A percentile compares a stretch with the other conserved stretches of the same genome.
Conservation (phyloP, 192 early-diverging fungal genomes). For the Pilobolus umbonatus region DNA sequence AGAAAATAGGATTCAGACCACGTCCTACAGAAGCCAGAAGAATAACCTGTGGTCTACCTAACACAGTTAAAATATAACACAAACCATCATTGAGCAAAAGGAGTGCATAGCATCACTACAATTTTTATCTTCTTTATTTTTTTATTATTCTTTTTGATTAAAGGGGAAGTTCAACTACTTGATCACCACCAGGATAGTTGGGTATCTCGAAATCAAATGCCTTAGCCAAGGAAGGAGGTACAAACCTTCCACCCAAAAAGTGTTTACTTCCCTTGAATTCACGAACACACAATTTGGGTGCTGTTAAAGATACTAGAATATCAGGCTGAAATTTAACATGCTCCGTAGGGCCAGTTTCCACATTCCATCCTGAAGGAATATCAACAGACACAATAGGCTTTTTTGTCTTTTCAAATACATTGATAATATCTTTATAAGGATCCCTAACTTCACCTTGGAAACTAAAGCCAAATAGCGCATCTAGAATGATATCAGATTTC, state of each 20-base stretch:
- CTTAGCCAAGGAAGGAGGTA: conserved; percentile 65
- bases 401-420: conserved; percentile 30
- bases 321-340: conserved; percentile 59
- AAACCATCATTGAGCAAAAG: too few species aligned
- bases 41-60: too few species aligned
- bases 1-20: not conserved
- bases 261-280: conserved; percentile 69
- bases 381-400: conserved; percentile 72
- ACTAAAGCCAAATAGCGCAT: conserved; percentile 92
- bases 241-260: conserved; percentile 88
- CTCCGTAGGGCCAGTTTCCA: conserved; percentile 63
- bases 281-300: conserved; percentile 77
- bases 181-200: conserved; percentile 63
- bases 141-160: conserved; percentile 4
- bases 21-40: too few species aligned
- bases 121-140: too few species aligned
- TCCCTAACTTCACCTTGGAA: conserved; percentile 74
- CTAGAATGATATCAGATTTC: conserved; percentile 66
- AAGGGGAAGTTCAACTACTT: conserved; percentile 52
- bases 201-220: conserved; percentile 68
- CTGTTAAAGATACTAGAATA: conserved; percentile 88
- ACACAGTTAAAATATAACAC: too few species aligned
- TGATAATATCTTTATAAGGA: conserved; percentile 68
- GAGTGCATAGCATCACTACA: too few species aligned
- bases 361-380: conserved; percentile 95